These are phyloP conservation scores for Vigna unguiculata DNA, from an alignment of 306 rosid species.

Conservation along the genomic window DNA sequence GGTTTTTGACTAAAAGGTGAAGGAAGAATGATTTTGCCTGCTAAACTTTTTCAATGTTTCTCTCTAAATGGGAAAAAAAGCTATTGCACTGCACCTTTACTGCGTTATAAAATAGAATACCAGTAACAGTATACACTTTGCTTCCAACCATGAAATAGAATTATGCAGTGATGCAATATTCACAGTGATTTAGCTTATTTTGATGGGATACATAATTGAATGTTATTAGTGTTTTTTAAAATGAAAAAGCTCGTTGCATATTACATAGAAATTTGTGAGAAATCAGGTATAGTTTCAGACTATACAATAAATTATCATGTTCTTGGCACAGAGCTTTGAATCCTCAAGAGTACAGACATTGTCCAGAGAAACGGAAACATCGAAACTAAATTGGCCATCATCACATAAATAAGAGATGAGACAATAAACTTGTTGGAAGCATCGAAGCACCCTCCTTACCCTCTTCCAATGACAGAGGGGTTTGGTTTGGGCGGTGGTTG, in stretches of 20 bases:
- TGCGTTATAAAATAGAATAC: slow-evolving; percentile 10
- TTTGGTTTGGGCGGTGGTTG: slow-evolving; percentile 74
- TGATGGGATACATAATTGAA: background rate
- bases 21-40: slow-evolving; percentile 7
- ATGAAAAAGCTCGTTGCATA: background rate
- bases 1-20: background rate
- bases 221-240: background rate
- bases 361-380: slow-evolving; percentile 71
- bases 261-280: background rate
- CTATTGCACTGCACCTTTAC: background rate
- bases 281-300: background rate
- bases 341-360: slow-evolving; percentile 50
- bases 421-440: slow-evolving; percentile 45
- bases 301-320: background rate
- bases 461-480: slow-evolving; percentile 48
- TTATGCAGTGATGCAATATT: background rate
- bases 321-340: slow-evolving; percentile 3
- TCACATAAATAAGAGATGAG: slow-evolving; percentile 36
- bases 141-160: background rate
- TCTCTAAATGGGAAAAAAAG: background rate
- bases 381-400: slow-evolving; percentile 51
- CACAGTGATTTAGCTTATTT: background rate
- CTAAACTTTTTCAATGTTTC: background rate
- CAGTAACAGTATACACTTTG: background rate
- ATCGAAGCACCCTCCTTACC: slow-evolving; percentile 35